Evolutionary conservation across 352 stramenopile species (phyloP).

Genomic region (Pythium guiyangense): DNA sequence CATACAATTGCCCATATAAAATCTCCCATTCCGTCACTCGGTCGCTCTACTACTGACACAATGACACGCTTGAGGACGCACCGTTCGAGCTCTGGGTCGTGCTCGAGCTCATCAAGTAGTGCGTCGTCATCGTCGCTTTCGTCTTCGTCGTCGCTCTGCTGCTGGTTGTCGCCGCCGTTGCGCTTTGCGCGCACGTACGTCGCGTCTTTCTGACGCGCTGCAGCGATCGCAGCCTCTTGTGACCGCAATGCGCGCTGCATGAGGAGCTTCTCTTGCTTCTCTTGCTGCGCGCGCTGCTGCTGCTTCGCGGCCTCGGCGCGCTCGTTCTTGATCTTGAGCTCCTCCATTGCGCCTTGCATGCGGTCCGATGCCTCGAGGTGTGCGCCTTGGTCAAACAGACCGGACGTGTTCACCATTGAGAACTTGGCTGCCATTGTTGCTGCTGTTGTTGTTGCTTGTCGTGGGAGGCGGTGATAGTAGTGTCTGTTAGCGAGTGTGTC

Average conservation of each 20-base stretch:
- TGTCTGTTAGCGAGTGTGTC: background rate
- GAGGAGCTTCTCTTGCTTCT: constrained; percentile 21
- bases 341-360: constrained; percentile 69
- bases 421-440: constrained; percentile 71
- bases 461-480: background rate
- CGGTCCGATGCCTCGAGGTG: constrained; percentile 69
- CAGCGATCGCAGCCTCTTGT: constrained; percentile 20
- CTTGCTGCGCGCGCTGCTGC: constrained; percentile 21
- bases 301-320: constrained; percentile 5
- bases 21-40: too few relatives aligned
- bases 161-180: constrained; percentile 3
- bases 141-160: constrained; percentile 14
- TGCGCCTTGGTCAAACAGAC: constrained; percentile 63
- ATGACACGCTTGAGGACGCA: constrained; percentile 12
- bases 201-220: constrained; percentile 21
- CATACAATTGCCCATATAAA: constrained; percentile 1
- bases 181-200: constrained; percentile 19
- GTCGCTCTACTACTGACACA: too few relatives aligned
- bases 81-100: constrained; percentile 74
- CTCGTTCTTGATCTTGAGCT: constrained; percentile 64
- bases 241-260: constrained; percentile 20
- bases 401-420: constrained; percentile 69
- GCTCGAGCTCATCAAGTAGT: constrained; percentile 62
- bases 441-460: background rate
- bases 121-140: constrained; percentile 54